A percentile compares a stretch with the other conserved stretches of the same genome.
Evolutionary conservation across 2,329 filamentous ascomycete genomes (phyloP).

Genomic region (Grosmannia clavigera): DNA sequence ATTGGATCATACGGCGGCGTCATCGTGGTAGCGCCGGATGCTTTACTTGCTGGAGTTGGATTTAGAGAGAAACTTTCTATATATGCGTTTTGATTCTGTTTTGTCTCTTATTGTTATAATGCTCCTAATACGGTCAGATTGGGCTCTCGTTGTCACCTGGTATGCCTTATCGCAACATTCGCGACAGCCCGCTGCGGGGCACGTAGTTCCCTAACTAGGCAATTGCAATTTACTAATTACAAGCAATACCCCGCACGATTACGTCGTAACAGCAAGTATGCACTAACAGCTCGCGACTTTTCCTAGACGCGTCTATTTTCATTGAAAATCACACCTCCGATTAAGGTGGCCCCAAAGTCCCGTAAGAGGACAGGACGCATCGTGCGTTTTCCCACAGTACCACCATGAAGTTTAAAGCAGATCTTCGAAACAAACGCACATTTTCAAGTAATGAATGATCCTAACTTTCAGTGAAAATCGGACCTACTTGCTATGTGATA

Average conservation of each 20-base stretch:
- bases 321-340: too few species aligned
- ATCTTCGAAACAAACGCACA: slow-evolving; percentile 52
- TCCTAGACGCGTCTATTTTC: slow-evolving; percentile 1
- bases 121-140: background rate
- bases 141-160: background rate
- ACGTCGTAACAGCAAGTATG: background rate
- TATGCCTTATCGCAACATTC: background rate
- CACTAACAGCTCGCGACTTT: background rate
- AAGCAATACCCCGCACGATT: background rate
- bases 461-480: background rate
- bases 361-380: background rate
- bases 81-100: background rate
- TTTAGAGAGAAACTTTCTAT: background rate
- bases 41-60: background rate
- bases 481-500: background rate
- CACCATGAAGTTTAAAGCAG: slow-evolving; percentile 29
- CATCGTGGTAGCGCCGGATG: background rate
- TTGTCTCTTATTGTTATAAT: background rate
- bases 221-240: background rate
- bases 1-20: background rate
- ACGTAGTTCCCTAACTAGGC: background rate
- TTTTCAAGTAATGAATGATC: slow-evolving; percentile 41
- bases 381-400: background rate
- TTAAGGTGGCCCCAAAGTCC: background rate
- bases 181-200: background rate